phyloP scores from a whole-genome alignment of 208 protist species.

The Acanthamoeba triangularis region DNA sequence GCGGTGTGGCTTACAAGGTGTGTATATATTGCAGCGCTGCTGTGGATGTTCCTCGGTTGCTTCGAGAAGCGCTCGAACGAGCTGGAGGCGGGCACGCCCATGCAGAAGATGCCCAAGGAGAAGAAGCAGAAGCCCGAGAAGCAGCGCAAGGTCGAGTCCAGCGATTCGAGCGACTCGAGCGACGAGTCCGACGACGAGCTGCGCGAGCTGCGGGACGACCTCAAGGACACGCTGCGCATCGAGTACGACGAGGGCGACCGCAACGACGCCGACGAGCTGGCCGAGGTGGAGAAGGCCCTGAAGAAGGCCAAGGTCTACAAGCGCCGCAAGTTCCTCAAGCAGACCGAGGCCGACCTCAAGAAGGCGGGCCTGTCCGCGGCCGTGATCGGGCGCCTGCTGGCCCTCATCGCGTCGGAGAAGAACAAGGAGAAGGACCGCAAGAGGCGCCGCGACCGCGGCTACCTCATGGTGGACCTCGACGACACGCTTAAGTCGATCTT shows the following conservation, averaged over 20 bases:
- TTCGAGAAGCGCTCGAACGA: not conserved
- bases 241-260: not conserved
- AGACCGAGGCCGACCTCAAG: constrained; percentile 12
- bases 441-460: constrained; percentile 17
- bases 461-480: constrained; percentile 57
- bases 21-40: not conserved
- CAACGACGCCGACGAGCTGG: not conserved
- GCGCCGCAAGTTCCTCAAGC: not conserved
- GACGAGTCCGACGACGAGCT: constrained; percentile 22
- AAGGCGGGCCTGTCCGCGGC: not conserved
- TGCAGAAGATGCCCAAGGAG: constrained; percentile 62
- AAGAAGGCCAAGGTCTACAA: constrained; percentile 34
- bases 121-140: constrained; percentile 19
- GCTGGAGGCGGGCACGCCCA: not conserved
- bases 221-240: not conserved
- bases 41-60: constrained; percentile 45
- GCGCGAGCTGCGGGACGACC: not conserved
- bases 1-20: not conserved
- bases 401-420: constrained; percentile 25
- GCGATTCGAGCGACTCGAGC: constrained; percentile 14
- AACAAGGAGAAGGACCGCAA: constrained; percentile 43
- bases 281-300: constrained; percentile 12
- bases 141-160: not conserved
- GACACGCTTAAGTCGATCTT: constrained; percentile 11
- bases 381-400: not conserved